A percentile compares a stretch with the other conserved stretches of the same genome.
Conservation (phyloP, 2,329 filamentous ascomycete species). For the Penicillium sp. region DNA sequence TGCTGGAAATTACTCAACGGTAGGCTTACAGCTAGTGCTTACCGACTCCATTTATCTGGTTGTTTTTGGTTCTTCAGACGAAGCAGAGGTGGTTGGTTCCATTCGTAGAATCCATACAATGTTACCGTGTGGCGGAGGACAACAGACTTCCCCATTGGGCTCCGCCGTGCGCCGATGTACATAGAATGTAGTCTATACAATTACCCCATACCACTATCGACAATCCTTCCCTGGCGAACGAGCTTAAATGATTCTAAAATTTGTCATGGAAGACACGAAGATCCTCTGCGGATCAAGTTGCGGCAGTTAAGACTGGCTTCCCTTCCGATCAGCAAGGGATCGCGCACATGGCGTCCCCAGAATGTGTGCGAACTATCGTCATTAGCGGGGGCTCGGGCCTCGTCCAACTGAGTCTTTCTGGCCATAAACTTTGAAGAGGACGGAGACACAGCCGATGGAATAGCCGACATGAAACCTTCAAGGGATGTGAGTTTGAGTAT, state of each 20-base stretch:
- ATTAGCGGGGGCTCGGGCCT: slow-evolving; percentile 17
- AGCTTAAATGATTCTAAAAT: not conserved
- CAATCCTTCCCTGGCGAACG: not conserved
- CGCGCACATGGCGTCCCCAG: slow-evolving; percentile 8
- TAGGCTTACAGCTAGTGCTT: not conserved
- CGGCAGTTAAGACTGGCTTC: not conserved
- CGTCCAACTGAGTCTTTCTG: slow-evolving; percentile 13
- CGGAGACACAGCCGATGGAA: not conserved
- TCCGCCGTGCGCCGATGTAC: not conserved
- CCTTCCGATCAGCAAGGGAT: slow-evolving; percentile 1
- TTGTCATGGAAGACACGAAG: not conserved
- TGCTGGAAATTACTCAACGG: not conserved
- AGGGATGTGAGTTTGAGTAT: too few species aligned
- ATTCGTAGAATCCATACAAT: not conserved
- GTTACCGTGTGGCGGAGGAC: not conserved
- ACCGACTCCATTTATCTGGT: not conserved
- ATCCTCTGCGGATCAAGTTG: not conserved
- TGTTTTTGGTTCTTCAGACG: too few species aligned
- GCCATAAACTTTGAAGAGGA: not conserved
- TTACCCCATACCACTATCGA: not conserved
- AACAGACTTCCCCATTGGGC: slow-evolving; percentile 1
- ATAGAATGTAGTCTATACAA: too few species aligned
- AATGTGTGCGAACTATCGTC: slow-evolving; percentile 14
- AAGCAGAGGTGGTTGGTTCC: too few species aligned
- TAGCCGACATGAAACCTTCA: not conserved